Base-by-base conservation (phyloP, 1,139 yeast species). In the Geotrichum cucujoidarum region DNA sequence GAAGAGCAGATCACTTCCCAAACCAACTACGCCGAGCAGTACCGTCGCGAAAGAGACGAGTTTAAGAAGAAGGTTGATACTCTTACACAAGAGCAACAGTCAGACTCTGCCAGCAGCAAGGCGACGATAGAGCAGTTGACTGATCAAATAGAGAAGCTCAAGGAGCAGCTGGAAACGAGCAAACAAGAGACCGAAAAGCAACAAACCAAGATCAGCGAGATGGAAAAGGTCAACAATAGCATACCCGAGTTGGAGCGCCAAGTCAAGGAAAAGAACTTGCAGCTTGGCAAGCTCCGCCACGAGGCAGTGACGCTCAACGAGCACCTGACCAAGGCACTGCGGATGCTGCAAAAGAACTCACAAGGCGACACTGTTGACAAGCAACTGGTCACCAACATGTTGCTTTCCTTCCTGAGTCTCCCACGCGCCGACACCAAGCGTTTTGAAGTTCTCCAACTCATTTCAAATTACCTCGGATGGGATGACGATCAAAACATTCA, bases 221-320 rank as follows among this genome's bases (percentile, higher is more conserved):
- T 57, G 60, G 70, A 59, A 64, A 68, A 51, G 52, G 54, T 59
- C 51, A 60, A 57, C 27, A 62, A 56, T 31, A 55, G 48, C 22
- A 44, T 59, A 11, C 43, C 53, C 13, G 68, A 67, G 50, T 62
- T 74, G 8, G 83, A 80, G 56, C 66, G 66, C 22, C 83, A 80
- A 48, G 63, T 75, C 13, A 85, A 84, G 57, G 88, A 82, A 54
- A 89, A 88, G 65, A 90, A 81, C 54, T 71, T 89, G 24, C 75
- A 81, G 47, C 78, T 92, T 45, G 97, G 97, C 3, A 92, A 92
- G 63, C 74, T 92, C 47, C 79, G 97, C 48, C 97, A 92, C 63
- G 97, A 92, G 66, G 95, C 95, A 1, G 92, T 92, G n/a, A 87
- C 88, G 29, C 70, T 90, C 49, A 92, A 92, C 63, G 98, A 92